Evolutionary conservation across 345 rosid species (phyloP).

Genomic region (Eucalyptus pauciflora): DNA sequence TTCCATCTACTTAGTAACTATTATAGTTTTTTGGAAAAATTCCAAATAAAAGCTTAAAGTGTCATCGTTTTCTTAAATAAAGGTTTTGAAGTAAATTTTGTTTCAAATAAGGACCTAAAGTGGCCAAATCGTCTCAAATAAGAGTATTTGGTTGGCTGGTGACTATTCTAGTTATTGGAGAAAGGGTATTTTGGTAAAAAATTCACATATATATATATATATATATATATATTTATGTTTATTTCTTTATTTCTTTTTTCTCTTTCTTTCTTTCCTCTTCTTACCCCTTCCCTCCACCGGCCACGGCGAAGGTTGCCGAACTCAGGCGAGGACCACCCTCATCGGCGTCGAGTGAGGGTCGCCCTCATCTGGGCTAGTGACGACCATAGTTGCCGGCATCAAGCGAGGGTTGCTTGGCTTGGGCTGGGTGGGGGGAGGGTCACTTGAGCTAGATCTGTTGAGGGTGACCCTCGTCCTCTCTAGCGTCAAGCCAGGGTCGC

Average conservation of each 20-base stretch:
- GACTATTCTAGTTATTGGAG: accelerated
- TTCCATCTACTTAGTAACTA: no score
- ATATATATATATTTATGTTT: no score
- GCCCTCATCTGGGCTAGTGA: accelerated
- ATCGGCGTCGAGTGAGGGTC: accelerated
- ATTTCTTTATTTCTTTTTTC: no score
- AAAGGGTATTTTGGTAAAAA: no score
- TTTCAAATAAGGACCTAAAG: accelerated
- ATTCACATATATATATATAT: no score
- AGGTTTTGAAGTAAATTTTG: accelerated
- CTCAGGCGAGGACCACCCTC: no score
- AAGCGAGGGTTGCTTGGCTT: accelerated
- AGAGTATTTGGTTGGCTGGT: accelerated
- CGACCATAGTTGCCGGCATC: accelerated
- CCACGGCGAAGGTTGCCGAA: accelerated
- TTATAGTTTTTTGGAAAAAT: no score
- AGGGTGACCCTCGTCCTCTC: no score
- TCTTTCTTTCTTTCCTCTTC: no score
- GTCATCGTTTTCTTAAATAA: accelerated
- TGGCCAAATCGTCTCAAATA: accelerated
- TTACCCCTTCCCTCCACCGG: accelerated
- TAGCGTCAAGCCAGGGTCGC: accelerated
- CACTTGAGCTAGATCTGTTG: no score
- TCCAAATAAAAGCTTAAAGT: accelerated
- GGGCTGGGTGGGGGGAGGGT: accelerated